Base-by-base conservation (phyloP, 2,329 filamentous ascomycete species). In the Penicillium sp. region DNA sequence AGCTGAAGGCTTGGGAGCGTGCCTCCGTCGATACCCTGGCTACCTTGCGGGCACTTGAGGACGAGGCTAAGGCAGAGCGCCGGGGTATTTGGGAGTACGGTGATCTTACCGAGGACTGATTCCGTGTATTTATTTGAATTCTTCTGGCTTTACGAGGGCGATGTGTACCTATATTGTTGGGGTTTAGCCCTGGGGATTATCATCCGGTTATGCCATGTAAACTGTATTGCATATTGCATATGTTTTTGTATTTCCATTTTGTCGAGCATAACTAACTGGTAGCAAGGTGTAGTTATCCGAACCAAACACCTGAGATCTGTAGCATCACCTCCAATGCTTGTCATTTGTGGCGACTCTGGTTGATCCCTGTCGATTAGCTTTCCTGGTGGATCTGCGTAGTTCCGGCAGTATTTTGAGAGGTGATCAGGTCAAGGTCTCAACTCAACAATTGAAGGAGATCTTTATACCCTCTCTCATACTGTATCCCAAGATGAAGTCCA, bases 61-160 rank as follows among this genome's bases (percentile, higher is more conserved):
- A 80, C 30, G 78, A 86, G 69, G 92, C 92, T 4, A 95, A 95
- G 80, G 77, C 81, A 47, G 83, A 84, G 49, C 82, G 90, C 55
- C 78, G 83, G 58, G 93, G 93, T 36, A 93, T 95, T 81, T 99
- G 92, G 91, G 93, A 99, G 80, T 99, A 97, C 72, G 93, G 93
- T 60, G 93, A 97, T 70, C 79, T 95, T 65, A 95, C 89, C 12
- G 91, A 95, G 75, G 89, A 95, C 65, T 90, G 83, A 47, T 40
- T 36, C 40, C 16, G 13, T 50, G 40, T 49, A 41, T 33, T 33
- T 55, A 40, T 49, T 47, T 44, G 7, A 46, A 29, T 37, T 22
- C 25, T 41, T 47, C 33, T 34, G 28, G 29, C 51, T 49, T 40
- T 39, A 31, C 28, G 33, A 31, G 49, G 46, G 45, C n/a, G 33